Conservation (phyloP, 2,329 filamentous ascomycete genomes). For the Aspergillus novoparasiticus region DNA sequence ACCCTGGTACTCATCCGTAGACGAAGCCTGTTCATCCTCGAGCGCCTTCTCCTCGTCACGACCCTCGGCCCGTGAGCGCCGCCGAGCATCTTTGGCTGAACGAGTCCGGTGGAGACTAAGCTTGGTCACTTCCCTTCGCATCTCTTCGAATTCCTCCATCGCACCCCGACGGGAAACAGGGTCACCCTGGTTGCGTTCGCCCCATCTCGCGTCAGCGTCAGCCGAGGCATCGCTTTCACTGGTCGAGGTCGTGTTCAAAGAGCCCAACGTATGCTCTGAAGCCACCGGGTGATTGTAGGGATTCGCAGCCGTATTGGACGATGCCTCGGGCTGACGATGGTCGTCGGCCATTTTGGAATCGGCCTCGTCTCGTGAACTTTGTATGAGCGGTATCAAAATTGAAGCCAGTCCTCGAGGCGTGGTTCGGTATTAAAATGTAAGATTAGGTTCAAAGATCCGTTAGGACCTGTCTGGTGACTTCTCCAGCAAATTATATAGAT, state of each 20-base stretch:
- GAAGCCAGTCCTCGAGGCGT: not conserved
- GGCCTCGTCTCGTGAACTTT: not conserved
- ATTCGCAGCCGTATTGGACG: conserved; percentile 10
- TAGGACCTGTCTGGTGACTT: not conserved
- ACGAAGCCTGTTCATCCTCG: conserved; percentile 38
- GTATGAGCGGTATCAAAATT: not conserved
- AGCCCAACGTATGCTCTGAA: conserved; percentile 15
- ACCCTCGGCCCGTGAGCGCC: conserved; percentile 26
- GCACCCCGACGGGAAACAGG: conserved; percentile 56
- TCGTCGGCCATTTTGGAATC: conserved; percentile 13
- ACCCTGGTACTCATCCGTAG: conserved; percentile 24
- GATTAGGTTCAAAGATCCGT: not conserved
- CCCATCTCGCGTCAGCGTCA: conserved; percentile 63
- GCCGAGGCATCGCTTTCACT: conserved; percentile 21
- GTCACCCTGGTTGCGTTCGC: conserved; percentile 61
- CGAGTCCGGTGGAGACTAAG: conserved; percentile 50
- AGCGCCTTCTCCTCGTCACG: conserved; percentile 50
- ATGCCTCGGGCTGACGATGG: conserved; percentile 12
- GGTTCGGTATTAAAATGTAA: not conserved
- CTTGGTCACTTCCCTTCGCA: conserved; percentile 58
- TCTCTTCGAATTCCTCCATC: conserved; percentile 62
- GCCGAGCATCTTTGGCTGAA: conserved; percentile 30
- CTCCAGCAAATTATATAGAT: not conserved
- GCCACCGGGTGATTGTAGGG: conserved; percentile 8
- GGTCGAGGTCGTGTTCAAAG: conserved; percentile 14